Evolutionary conservation across 2,329 filamentous ascomycete species (phyloP).

Genomic region (Cladosporium sp.): DNA sequence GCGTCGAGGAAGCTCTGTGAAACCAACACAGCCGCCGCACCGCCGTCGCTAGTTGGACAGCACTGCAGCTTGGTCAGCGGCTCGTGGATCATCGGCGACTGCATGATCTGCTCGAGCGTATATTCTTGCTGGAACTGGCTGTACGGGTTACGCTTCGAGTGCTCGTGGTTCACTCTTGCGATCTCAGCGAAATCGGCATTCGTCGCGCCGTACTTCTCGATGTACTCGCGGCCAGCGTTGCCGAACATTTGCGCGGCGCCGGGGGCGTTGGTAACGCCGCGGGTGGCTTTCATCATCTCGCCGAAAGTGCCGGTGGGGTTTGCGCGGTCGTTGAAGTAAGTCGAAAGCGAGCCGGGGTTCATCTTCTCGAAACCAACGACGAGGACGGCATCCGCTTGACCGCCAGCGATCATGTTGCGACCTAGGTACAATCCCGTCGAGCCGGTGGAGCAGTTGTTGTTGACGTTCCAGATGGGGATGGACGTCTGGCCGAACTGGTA

Average conservation of each 20-base stretch:
- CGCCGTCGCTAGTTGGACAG: slow-evolving; percentile 93
- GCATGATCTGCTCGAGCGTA: slow-evolving; percentile 76
- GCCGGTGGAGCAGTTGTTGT: slow-evolving; percentile 98
- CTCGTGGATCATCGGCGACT: slow-evolving; percentile 74
- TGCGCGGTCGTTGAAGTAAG: slow-evolving; percentile 79
- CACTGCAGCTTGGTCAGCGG: slow-evolving; percentile 98
- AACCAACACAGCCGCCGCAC: slow-evolving; percentile 83
- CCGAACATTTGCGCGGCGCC: slow-evolving; percentile 92
- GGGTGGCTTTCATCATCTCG: slow-evolving; percentile 79
- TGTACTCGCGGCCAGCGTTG: slow-evolving; percentile 91
- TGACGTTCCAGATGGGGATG: slow-evolving; percentile 96
- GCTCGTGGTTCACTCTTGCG: slow-evolving; percentile 85
- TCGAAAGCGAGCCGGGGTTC: slow-evolving; percentile 84
- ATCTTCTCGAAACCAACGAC: slow-evolving; percentile 99
- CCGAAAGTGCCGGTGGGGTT: slow-evolving; percentile 73
- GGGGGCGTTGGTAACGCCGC: slow-evolving; percentile 78
- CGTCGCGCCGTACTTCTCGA: slow-evolving; percentile 89
- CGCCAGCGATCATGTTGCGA: slow-evolving; percentile 74
- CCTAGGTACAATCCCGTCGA: slow-evolving; percentile 86
- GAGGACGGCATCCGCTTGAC: slow-evolving; percentile 81
- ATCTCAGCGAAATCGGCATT: slow-evolving; percentile 91
- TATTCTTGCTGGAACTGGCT: slow-evolving; percentile 97
- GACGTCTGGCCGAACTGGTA: slow-evolving; percentile 98
- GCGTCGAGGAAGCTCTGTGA: slow-evolving; percentile 86
- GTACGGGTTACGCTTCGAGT: slow-evolving; percentile 91